Evolutionary conservation across 352 stramenopile genomes (phyloP).

Genomic region (Pythium coloratum): DNA sequence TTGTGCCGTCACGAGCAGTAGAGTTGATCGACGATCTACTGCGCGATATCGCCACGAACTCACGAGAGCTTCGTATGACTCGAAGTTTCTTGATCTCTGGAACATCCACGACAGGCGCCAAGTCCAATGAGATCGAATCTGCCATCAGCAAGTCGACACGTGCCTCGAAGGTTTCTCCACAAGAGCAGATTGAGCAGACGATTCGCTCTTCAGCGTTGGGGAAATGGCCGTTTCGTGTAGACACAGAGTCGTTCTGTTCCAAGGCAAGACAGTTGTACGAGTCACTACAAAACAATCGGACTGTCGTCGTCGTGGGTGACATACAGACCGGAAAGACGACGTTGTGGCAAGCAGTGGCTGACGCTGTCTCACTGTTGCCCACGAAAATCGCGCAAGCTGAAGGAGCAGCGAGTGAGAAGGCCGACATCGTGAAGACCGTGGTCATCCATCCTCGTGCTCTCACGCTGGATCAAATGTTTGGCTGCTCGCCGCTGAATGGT

Average conservation of each 20-base stretch:
- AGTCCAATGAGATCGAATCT: not conserved
- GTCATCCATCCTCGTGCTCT: slow-evolving; percentile 49
- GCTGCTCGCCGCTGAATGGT: slow-evolving; percentile 13
- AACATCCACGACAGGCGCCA: not conserved
- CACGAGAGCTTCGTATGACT: slow-evolving; percentile 28
- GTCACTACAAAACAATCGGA: slow-evolving; percentile 26
- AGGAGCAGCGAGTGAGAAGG: not conserved
- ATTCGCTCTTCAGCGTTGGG: not conserved
- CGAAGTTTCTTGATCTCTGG: slow-evolving; percentile 25
- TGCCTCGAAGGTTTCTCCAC: not conserved
- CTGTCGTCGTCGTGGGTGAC: slow-evolving; percentile 43
- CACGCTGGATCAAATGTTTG: slow-evolving; percentile 34
- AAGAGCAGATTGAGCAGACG: not conserved
- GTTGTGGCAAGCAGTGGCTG: slow-evolving; percentile 42
- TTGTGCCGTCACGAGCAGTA: slow-evolving; percentile 26
- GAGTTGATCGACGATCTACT: slow-evolving; percentile 45
- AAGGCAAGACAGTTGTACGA: slow-evolving; percentile 57
- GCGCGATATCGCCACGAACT: slow-evolving; percentile 38
- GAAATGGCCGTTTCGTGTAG: not conserved
- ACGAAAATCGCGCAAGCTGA: not conserved
- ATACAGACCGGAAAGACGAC: slow-evolving; percentile 55
- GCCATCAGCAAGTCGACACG: slow-evolving; percentile 1
- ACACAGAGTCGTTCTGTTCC: slow-evolving; percentile 20
- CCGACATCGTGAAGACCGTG: slow-evolving; percentile 9
- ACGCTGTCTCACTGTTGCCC: slow-evolving; percentile 10